A percentile compares a stretch with the other conserved stretches of the same genome.
phyloP scores from a whole-genome alignment of 1,284 basidiomycete species.

The Leccinum solheimii region DNA sequence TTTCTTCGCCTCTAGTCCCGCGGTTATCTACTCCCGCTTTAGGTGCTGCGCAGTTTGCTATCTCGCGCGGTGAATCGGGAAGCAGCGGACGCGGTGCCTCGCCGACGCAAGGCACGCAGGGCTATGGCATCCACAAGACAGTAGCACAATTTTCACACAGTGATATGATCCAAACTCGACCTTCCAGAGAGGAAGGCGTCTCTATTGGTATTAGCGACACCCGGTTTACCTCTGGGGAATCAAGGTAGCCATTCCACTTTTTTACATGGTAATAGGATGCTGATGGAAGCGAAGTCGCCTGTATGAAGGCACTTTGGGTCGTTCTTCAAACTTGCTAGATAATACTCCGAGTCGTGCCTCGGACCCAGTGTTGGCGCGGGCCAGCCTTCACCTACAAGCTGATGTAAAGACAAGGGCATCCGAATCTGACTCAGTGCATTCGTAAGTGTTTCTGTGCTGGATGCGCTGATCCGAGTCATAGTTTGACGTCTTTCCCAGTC shows the following conservation, averaged over 20 bases:
- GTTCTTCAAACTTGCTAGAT: background rate
- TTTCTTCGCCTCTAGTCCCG: too few species aligned
- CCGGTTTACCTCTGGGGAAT: background rate
- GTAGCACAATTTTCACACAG: background rate
- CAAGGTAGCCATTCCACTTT: slow-evolving; percentile 4
- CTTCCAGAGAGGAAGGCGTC: background rate
- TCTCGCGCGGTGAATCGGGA: background rate
- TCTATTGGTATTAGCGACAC: background rate
- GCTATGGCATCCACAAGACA: background rate
- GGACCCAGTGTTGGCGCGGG: background rate
- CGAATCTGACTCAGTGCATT: background rate
- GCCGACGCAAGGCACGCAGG: background rate
- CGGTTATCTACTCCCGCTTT: background rate
- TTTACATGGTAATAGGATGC: background rate
- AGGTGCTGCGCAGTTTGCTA: background rate
- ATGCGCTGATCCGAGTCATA: background rate
- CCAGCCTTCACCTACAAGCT: background rate
- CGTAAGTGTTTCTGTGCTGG: slow-evolving; percentile 9
- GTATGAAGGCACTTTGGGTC: background rate
- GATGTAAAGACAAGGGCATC: background rate
- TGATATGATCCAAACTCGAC: background rate
- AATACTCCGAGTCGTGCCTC: background rate
- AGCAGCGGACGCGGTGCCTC: background rate
- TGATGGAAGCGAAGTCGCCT: slow-evolving; percentile 2
- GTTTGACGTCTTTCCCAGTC: slow-evolving; percentile 12